Evolutionary conservation across 2,329 filamentous ascomycete genomes (phyloP), one percentile per base, ranked within the genome.

Genomic region (Ceratocystis alfenasii): DNA sequence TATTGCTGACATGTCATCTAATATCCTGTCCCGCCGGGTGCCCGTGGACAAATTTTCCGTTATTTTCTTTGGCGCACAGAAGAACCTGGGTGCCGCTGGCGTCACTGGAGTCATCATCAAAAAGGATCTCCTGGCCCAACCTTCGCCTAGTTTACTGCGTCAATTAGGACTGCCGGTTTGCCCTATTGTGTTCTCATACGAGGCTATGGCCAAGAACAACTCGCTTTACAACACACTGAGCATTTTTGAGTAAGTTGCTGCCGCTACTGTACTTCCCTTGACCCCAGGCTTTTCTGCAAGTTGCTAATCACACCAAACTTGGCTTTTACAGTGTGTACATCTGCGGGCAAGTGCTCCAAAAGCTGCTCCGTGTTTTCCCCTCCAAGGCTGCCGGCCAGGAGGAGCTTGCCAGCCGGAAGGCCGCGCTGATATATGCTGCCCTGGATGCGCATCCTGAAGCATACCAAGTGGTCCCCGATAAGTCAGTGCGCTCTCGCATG

Each of bases 141-240:
- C 90, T 2, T 79, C 86, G 6, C 78, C 88, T 1, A 78, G 81
- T 4, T 78, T 95, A 61, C 78, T 96, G 72, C 83, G 91, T 67
- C 80, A 86, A 68, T 82, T 96, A 8, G 85, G 83, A 22, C 78
- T 95, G n/a, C 85, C 89, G 1, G 83, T 94, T 50, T 85, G 87
- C 0, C 91, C 93, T 1, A 83, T 89, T 20, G 83, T 96, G 55
- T 78, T 97, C 61, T 84, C 89, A 69, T 97, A 93, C 73, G 87
- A 90, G 69, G 90, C 84, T 0, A 87, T 94, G 70, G 87, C 89
- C 50, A 95, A 95, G 80, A 95, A 95, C 78, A 94, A 95, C 78
- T 94, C 88, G 71, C 81, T 97, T 33, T 97, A 97, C 79, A 97
- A 97, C 77, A 97, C 93, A 0, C 79, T 97, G 10, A 92, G 90